These are phyloP conservation scores for Boletales sp. DNA, from an alignment of 768 basidiomycete species.

Conservation along the genomic window DNA sequence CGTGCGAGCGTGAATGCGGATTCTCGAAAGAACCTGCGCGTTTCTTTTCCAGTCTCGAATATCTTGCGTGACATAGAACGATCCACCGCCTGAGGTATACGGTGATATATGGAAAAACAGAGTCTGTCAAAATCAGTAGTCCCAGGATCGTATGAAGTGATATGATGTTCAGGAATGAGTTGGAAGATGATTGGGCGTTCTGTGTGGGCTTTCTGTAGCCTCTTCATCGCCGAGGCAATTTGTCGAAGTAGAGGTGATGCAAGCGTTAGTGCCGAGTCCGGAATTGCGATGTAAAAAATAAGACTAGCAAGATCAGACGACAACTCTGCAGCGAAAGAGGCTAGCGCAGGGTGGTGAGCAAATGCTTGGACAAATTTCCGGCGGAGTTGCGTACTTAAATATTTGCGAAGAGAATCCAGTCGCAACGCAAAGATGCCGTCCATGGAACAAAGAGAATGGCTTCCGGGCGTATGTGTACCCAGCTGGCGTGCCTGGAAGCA, in stretches of 20 bases:
- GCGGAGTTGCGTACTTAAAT: slow-evolving; percentile 41
- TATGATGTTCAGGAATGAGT: slow-evolving; percentile 64
- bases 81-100: slow-evolving; percentile 57
- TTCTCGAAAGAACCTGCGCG: slow-evolving; percentile 55
- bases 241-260: slow-evolving; percentile 67
- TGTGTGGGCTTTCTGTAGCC: slow-evolving; percentile 45
- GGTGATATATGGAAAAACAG: slow-evolving; percentile 67
- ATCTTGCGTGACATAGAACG: slow-evolving; percentile 57
- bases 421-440: slow-evolving; percentile 62
- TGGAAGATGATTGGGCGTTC: slow-evolving; percentile 60
- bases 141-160: slow-evolving; percentile 35
- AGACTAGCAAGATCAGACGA: slow-evolving; percentile 38
- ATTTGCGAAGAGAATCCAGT: slow-evolving; percentile 71
- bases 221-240: slow-evolving; percentile 60
- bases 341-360: slow-evolving; percentile 29
- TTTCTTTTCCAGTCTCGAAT: slow-evolving; percentile 36
- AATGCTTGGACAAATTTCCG: neutral
- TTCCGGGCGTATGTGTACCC: slow-evolving; percentile 55
- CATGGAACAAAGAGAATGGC: slow-evolving; percentile 39
- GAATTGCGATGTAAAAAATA: slow-evolving; percentile 69
- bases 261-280: slow-evolving; percentile 56
- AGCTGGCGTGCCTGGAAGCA: slow-evolving; percentile 53
- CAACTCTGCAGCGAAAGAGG: slow-evolving; percentile 46
- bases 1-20: slow-evolving; percentile 64
- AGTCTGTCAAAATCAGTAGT: slow-evolving; percentile 41